Percentiles rank a stretch among this genome's conserved stretches.
These are phyloP conservation scores for Pterocarpus macrocarpus DNA, from an alignment of 306 rosid genomes.

Conservation along the genomic window DNA sequence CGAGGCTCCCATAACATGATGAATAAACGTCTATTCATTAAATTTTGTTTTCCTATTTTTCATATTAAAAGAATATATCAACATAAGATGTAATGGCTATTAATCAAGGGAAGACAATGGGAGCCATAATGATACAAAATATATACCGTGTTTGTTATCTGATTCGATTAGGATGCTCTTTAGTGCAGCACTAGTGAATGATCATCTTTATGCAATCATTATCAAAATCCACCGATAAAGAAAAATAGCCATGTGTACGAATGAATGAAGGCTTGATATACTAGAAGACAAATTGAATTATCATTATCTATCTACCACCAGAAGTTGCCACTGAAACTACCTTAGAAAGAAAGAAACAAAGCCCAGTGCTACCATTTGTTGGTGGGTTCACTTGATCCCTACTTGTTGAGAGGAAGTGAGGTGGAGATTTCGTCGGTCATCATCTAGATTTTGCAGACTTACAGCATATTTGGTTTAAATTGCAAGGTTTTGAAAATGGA, in stretches of 20 bases:
- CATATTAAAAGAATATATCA: neutral
- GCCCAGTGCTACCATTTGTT: neutral
- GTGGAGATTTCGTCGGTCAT: neutral
- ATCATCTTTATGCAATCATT: constrained; percentile 16
- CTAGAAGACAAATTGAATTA: constrained; percentile 21
- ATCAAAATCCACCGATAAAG: constrained; percentile 32
- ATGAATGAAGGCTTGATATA: neutral
- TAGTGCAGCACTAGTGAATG: constrained; percentile 42
- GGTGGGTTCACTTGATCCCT: neutral
- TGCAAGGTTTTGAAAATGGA: neutral
- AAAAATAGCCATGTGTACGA: constrained; percentile 36
- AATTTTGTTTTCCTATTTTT: neutral
- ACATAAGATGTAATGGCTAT: neutral
- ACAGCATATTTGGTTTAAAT: neutral
- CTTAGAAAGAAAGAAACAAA: constrained; percentile 5
- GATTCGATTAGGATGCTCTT: constrained; percentile 33
- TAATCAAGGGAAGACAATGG: neutral
- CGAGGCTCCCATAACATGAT: neutral
- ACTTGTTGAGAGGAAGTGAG: neutral
- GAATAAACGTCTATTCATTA: neutral
- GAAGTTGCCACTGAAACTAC: neutral
- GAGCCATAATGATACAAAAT: constrained; percentile 32
- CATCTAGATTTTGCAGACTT: neutral
- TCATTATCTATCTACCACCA: neutral
- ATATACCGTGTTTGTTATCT: constrained; percentile 4